Evolutionary conservation across 129 eudicot genomes (phyloP).

Genomic region (Logfia minima): DNA sequence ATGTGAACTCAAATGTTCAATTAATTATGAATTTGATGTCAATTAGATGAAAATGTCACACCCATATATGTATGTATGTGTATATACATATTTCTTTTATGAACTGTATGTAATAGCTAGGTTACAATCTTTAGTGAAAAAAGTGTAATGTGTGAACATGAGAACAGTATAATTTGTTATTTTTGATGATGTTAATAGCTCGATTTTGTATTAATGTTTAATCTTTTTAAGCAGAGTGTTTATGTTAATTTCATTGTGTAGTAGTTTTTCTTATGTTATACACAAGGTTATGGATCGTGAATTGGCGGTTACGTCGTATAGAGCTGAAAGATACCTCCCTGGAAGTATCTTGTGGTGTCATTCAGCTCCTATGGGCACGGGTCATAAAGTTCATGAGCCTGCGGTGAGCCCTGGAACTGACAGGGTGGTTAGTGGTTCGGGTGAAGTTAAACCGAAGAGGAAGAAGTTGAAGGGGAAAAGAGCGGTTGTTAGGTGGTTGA

Average conservation of each 20-base stretch:
- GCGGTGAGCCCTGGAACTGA: constrained; percentile 27
- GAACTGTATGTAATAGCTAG: not conserved
- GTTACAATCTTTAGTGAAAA: not conserved
- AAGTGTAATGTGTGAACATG: not conserved
- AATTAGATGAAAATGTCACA: not conserved
- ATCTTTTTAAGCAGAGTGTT: not conserved
- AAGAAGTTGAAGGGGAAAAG: constrained; percentile 85
- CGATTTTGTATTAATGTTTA: not conserved
- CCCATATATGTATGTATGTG: not conserved
- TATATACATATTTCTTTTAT: not conserved
- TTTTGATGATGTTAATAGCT: not conserved
- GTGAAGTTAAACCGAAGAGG: constrained; percentile 54
- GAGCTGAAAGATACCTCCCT: constrained; percentile 25
- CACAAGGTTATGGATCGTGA: constrained; percentile 51
- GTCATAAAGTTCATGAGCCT: constrained; percentile 30
- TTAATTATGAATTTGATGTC: not conserved
- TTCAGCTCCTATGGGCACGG: constrained; percentile 38
- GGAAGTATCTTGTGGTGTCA: constrained; percentile 45
- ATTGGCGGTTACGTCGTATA: constrained; percentile 26
- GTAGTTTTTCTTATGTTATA: constrained; percentile 52
- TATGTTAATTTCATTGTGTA: constrained; percentile 42
- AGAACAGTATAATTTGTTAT: not conserved
- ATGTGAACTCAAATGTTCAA: not conserved
- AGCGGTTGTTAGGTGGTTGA: constrained; percentile 92
- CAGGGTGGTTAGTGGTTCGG: constrained; percentile 30